phyloP scores from a whole-genome alignment of 177 flowering plant genomes.

The Vitis hybrid region DNA sequence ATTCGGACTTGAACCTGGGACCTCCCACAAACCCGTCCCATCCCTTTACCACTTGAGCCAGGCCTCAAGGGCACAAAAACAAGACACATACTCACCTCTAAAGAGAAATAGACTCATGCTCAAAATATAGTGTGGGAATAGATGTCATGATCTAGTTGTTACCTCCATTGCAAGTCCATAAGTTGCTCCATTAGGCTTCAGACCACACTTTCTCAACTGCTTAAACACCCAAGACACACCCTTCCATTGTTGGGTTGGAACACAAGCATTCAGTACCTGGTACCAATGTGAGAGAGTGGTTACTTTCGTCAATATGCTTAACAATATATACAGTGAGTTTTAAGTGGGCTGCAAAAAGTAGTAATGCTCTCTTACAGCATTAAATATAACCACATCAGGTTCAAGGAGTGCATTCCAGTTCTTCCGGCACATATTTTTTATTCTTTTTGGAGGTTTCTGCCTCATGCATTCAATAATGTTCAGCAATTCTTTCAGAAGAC shows the following conservation, averaged over 20 bases:
- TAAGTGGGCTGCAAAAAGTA: neutral
- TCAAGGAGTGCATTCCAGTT: slow-evolving; percentile 86
- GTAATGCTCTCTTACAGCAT: slow-evolving; percentile 70
- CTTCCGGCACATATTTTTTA: slow-evolving; percentile 44
- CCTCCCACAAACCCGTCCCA: too few relatives aligned
- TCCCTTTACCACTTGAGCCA: too few relatives aligned
- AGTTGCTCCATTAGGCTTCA: slow-evolving; percentile 82
- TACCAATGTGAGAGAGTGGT: slow-evolving; percentile 11
- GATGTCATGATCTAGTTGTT: slow-evolving; percentile 13
- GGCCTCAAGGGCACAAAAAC: neutral
- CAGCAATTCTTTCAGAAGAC: slow-evolving; percentile 73
- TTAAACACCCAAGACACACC: slow-evolving; percentile 92
- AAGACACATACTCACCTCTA: neutral
- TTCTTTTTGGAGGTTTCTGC: slow-evolving; percentile 57
- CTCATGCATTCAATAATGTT: slow-evolving; percentile 72
- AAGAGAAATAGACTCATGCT: too few relatives aligned
- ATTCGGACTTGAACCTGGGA: too few relatives aligned
- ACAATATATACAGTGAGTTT: slow-evolving; percentile 5
- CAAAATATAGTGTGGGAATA: neutral
- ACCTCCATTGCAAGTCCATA: slow-evolving; percentile 99
- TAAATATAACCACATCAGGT: slow-evolving; percentile 89
- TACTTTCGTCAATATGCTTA: slow-evolving; percentile 3
- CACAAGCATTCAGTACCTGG: slow-evolving; percentile 93
- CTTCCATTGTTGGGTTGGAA: slow-evolving; percentile 74
- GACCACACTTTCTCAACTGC: slow-evolving; percentile 68